These are phyloP conservation scores for Pythium rhizo-oryzae DNA, from an alignment of 352 stramenopile genomes.

Conservation along the genomic window DNA sequence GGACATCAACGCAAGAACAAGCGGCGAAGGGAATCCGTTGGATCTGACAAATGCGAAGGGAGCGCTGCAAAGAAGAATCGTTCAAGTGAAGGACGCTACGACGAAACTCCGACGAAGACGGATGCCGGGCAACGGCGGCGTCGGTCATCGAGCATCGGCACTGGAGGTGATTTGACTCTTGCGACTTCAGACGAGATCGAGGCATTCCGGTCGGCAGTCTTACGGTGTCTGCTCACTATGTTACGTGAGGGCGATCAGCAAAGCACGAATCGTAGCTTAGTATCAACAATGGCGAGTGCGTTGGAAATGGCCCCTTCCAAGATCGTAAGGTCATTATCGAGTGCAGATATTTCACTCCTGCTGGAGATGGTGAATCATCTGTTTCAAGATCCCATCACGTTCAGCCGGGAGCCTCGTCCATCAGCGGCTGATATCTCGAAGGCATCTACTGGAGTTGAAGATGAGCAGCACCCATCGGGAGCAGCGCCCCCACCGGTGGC, in stretches of 20 bases:
- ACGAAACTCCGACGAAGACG: background rate
- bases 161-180: background rate
- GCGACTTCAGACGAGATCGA: slow-evolving; percentile 45
- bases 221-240: slow-evolving; percentile 50
- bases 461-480: background rate
- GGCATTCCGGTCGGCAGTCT: slow-evolving; percentile 50
- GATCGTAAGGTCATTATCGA: slow-evolving; percentile 49
- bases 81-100: background rate
- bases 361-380: slow-evolving; percentile 73
- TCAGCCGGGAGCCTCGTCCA: background rate
- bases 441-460: background rate
- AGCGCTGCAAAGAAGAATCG: slow-evolving; percentile 7
- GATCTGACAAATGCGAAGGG: slow-evolving; percentile 33
- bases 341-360: slow-evolving; percentile 61
- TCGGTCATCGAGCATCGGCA: background rate
- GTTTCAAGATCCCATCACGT: slow-evolving; percentile 46
- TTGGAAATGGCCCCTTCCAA: slow-evolving; percentile 75
- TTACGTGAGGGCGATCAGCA: slow-evolving; percentile 65
- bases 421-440: background rate
- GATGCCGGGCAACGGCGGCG: too few species aligned
- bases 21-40: slow-evolving; percentile 35
- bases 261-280: slow-evolving; percentile 62
- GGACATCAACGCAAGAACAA: slow-evolving; percentile 26
- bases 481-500: background rate
- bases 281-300: slow-evolving; percentile 66